A percentile compares a stretch with the other conserved stretches of the same genome.
Evolutionary conservation across 2,329 filamentous ascomycete genomes (phyloP).

Genomic region (Celoporthe dispersa): DNA sequence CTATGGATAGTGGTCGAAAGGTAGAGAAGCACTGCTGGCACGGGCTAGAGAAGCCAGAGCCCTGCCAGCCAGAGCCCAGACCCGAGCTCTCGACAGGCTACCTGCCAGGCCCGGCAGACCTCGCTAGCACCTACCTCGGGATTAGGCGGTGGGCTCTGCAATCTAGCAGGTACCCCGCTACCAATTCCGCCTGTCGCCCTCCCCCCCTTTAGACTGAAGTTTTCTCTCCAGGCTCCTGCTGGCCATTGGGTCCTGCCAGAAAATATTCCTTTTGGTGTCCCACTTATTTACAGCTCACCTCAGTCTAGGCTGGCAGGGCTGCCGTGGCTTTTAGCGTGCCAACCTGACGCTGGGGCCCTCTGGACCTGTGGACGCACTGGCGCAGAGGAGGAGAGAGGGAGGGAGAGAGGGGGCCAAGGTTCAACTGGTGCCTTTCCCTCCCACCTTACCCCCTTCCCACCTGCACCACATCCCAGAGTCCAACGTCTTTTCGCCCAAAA

Average conservation of each 20-base stretch:
- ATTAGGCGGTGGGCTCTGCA: slow-evolving; percentile 23
- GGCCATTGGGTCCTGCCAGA: slow-evolving; percentile 21
- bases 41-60: neutral
- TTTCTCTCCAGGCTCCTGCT: slow-evolving; percentile 7
- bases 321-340: slow-evolving; percentile 14
- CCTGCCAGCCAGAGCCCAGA: neutral
- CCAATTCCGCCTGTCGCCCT: slow-evolving; percentile 19
- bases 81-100: neutral
- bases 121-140: slow-evolving; percentile 19
- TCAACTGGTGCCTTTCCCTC: slow-evolving; percentile 23
- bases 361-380: slow-evolving; percentile 6
- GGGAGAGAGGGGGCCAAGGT: slow-evolving; percentile 3
- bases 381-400: neutral
- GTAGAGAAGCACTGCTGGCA: neutral
- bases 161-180: slow-evolving; percentile 26
- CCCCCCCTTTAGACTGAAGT: slow-evolving; percentile 11
- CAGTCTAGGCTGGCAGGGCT: slow-evolving; percentile 13
- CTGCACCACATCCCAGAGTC: slow-evolving; percentile 18
- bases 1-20: neutral
- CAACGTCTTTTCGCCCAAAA: slow-evolving; percentile 26
- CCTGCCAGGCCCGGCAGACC: slow-evolving; percentile 1
- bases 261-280: slow-evolving; percentile 8
- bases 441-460: slow-evolving; percentile 24
- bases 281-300: slow-evolving; percentile 19
- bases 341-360: slow-evolving; percentile 12